Evolutionary conservation across 495 filamentous ascomycete species (phyloP).

Genomic region (Choiromyces venosus): DNA sequence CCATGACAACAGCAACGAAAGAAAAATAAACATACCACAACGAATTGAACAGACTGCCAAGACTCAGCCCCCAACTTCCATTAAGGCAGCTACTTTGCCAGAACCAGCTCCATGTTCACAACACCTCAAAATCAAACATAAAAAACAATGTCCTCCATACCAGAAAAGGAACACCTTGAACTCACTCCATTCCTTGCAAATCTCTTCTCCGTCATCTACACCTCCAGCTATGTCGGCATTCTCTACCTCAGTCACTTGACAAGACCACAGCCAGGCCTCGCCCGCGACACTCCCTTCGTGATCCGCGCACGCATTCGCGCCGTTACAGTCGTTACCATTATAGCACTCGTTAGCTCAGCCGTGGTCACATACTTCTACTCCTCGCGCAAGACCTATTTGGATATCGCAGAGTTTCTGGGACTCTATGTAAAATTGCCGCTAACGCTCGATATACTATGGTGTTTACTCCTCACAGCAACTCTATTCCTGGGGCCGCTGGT

Average conservation of each 20-base stretch:
- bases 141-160: constrained; percentile 11
- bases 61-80: neutral
- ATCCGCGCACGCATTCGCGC: constrained; percentile 79
- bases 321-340: constrained; percentile 64
- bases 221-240: constrained; percentile 78
- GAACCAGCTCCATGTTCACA: neutral
- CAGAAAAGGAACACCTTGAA: constrained; percentile 5
- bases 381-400: constrained; percentile 22
- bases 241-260: constrained; percentile 79
- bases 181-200: constrained; percentile 31
- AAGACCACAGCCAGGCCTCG: constrained; percentile 72
- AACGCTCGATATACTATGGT: constrained; percentile 55
- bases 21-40: neutral
- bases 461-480: constrained; percentile 63
- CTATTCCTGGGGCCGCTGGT: constrained; percentile 84
- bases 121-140: neutral
- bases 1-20: neutral
- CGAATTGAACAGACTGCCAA: neutral
- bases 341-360: constrained; percentile 57
- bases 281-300: constrained; percentile 81
- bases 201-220: constrained; percentile 55
- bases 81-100: neutral
- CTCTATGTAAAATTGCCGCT: constrained; percentile 45
- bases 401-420: constrained; percentile 31
- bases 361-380: constrained; percentile 51